phyloP scores from a whole-genome alignment of 371 early-diverging fungal genomes.

The Funneliformis caledonium region DNA sequence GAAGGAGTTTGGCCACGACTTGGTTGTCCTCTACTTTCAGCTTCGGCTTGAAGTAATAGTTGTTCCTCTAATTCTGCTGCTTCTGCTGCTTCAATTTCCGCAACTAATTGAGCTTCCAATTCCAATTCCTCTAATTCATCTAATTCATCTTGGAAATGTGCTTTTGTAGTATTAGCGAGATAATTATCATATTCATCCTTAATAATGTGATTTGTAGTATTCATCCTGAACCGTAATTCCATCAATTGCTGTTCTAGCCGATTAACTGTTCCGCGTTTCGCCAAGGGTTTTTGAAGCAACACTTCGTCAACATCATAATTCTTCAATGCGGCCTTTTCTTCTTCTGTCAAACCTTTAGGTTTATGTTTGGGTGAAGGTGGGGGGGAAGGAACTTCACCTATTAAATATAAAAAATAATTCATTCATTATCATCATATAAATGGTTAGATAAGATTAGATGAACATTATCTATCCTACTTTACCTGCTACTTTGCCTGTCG shows the following conservation, averaged over 20 bases:
- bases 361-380: neutral
- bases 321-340: neutral
- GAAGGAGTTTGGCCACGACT: neutral
- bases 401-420: conserved; percentile 45
- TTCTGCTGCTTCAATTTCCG: neutral
- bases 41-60: neutral
- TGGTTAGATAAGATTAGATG: neutral
- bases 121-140: neutral
- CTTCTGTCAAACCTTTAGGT: neutral
- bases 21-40: neutral
- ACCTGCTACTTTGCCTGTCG: conserved; percentile 1
- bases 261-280: conserved; percentile 42
- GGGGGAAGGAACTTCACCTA: conserved; percentile 42
- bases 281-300: conserved; percentile 19
- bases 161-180: conserved; percentile 12
- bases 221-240: conserved; percentile 32
- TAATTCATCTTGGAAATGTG: neutral
- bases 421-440: neutral
- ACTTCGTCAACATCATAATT: conserved; percentile 10
- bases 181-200: conserved; percentile 22
- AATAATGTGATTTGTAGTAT: conserved; percentile 30
- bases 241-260: conserved; percentile 40
- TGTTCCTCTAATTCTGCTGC: neutral
- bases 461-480: neutral
- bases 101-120: neutral